These are phyloP conservation scores for Alternaria panax DNA, from an alignment of 2,329 filamentous ascomycete species.

Conservation along the genomic window DNA sequence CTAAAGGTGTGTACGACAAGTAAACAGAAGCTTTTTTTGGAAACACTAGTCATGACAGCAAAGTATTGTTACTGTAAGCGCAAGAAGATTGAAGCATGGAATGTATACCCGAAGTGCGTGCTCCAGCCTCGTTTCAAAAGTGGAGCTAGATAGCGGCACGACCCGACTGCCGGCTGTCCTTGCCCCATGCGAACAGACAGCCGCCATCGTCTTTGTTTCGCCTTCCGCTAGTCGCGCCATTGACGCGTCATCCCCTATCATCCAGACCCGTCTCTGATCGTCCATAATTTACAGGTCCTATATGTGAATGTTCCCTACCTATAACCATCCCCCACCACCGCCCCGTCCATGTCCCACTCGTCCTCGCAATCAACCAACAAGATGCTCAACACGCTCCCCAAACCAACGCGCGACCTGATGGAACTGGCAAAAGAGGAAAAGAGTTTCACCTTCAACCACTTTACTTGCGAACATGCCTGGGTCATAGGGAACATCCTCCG, in stretches of 20 bases:
- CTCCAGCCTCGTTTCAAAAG: slow-evolving; percentile 7
- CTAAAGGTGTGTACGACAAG: too few species aligned
- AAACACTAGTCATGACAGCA: neutral
- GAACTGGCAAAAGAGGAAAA: slow-evolving; percentile 53
- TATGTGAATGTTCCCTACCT: slow-evolving; percentile 11
- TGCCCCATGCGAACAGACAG: slow-evolving; percentile 1
- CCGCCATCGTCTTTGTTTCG: slow-evolving; percentile 6
- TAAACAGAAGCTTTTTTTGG: too few species aligned
- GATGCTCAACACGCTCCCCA: slow-evolving; percentile 37
- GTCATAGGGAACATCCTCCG: slow-evolving; percentile 70
- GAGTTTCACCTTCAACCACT: slow-evolving; percentile 59
- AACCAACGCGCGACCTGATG: slow-evolving; percentile 48
- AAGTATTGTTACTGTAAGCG: neutral
- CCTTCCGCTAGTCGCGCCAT: slow-evolving; percentile 7
- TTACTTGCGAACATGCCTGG: slow-evolving; percentile 71
- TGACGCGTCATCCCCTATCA: slow-evolving; percentile 11
- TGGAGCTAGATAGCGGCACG: slow-evolving; percentile 19
- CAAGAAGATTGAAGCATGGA: neutral
- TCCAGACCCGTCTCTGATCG: neutral
- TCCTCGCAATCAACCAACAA: slow-evolving; percentile 12
- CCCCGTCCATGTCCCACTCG: neutral
- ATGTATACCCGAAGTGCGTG: neutral
- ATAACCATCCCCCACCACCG: slow-evolving; percentile 1
- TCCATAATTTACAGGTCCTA: slow-evolving; percentile 9
- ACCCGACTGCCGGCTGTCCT: slow-evolving; percentile 9